Evolutionary conservation across 2,329 filamentous ascomycete genomes (phyloP).

Genomic region (Massarina eburnea): DNA sequence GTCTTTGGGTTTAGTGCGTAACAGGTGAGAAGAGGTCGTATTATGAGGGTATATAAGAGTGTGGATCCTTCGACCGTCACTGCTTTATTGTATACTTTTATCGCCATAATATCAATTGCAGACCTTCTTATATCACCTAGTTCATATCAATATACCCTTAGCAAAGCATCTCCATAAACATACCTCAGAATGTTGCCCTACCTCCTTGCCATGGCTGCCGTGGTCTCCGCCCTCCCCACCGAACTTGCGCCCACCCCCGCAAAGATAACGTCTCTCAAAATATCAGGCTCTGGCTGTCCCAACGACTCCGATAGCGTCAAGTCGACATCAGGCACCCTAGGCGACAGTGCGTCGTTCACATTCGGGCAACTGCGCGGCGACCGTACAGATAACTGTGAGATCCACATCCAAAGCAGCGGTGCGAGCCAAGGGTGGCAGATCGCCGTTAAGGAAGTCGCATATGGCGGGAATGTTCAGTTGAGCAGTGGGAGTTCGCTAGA

Average conservation of each 20-base stretch:
- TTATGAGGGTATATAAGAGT: slow-evolving; percentile 7
- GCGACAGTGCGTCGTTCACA: slow-evolving; percentile 24
- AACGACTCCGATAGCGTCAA: slow-evolving; percentile 27
- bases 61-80: slow-evolving; percentile 8
- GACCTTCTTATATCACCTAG: not conserved
- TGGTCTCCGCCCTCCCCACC: slow-evolving; percentile 10
- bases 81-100: slow-evolving; percentile 5
- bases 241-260: slow-evolving; percentile 20
- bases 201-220: slow-evolving; percentile 11
- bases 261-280: slow-evolving; percentile 25
- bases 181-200: slow-evolving; percentile 1
- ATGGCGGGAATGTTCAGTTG: slow-evolving; percentile 25
- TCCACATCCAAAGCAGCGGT: slow-evolving; percentile 30
- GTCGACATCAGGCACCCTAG: slow-evolving; percentile 14
- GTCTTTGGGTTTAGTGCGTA: not conserved
- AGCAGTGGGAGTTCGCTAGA: slow-evolving; percentile 26
- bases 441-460: slow-evolving; percentile 26
- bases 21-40: not conserved
- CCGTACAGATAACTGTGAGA: slow-evolving; percentile 31
- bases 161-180: not conserved
- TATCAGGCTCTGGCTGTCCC: slow-evolving; percentile 32
- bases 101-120: not conserved
- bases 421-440: slow-evolving; percentile 32
- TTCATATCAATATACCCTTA: not conserved
- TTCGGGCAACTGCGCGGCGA: slow-evolving; percentile 28